phyloP scores from a whole-genome alignment of 139 green algal species.

The Zygnema cylindricum region DNA sequence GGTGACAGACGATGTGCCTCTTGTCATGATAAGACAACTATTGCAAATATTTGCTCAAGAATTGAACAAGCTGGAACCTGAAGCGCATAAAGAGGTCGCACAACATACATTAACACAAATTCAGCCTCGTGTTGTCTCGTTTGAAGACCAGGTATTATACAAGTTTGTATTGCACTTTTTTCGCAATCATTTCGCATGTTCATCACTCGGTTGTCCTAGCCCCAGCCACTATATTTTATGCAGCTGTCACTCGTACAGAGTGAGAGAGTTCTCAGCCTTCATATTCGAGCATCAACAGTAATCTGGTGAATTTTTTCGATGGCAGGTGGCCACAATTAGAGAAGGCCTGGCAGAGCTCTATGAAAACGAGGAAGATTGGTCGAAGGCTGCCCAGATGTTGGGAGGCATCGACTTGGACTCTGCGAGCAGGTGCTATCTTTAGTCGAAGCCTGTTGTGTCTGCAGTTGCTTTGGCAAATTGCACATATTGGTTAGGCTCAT shows the following conservation, averaged over 20 bases:
- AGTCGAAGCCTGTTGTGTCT: no score
- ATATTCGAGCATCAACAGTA: no score
- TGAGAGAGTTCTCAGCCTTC: no score
- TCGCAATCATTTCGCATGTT: neutral
- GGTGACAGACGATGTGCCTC: conserved; percentile 59
- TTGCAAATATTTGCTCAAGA: conserved; percentile 50
- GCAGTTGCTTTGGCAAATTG: neutral
- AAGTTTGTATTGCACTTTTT: neutral
- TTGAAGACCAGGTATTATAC: conserved; percentile 56
- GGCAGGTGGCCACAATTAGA: conserved; percentile 64
- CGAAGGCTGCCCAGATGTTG: conserved; percentile 82
- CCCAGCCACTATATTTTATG: no score
- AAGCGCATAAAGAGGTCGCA: conserved; percentile 60
- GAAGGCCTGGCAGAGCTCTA: conserved; percentile 75
- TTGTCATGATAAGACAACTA: conserved; percentile 59
- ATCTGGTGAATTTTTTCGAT: no score
- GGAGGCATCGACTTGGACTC: conserved; percentile 85
- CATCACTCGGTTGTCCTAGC: neutral
- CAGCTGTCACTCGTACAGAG: no score
- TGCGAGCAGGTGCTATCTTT: conserved; percentile 40
- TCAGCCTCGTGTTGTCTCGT: conserved; percentile 59
- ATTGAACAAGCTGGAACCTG: conserved; percentile 39
- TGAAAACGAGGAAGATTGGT: conserved; percentile 88
- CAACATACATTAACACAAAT: conserved; percentile 61
- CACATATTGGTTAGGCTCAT: neutral